Conservation (phyloP, 306 rosid genomes). For the Vachellia collinsii region DNA sequence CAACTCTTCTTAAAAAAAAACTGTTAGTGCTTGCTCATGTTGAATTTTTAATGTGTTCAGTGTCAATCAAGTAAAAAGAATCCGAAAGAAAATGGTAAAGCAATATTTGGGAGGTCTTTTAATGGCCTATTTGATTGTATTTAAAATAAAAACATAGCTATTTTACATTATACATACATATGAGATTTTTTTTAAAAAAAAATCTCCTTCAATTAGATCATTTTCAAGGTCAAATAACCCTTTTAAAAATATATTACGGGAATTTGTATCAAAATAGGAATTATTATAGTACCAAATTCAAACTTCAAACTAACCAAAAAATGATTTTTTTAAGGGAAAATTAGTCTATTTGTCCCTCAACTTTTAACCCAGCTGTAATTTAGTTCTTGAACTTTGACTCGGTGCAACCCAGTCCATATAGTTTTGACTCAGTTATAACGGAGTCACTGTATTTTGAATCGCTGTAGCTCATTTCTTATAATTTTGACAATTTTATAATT, state of each 20-base stretch:
- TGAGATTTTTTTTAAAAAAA: too few relatives aligned
- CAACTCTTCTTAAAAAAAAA: not conserved
- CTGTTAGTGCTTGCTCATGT: not conserved
- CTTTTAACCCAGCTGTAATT: too few relatives aligned
- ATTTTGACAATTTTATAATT: too few relatives aligned
- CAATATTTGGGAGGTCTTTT: not conserved
- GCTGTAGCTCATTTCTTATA: too few relatives aligned
- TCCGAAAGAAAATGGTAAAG: not conserved
- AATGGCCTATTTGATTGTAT: not conserved
- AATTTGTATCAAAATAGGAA: not conserved
- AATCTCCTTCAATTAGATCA: too few relatives aligned
- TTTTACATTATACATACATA: not conserved
- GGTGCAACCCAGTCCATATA: too few relatives aligned
- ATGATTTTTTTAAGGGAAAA: not conserved
- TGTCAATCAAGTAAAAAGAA: not conserved
- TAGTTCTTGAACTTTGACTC: too few relatives aligned
- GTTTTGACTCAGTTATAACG: too few relatives aligned
- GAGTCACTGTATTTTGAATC: too few relatives aligned
- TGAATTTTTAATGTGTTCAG: not conserved
- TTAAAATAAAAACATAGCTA: not conserved
- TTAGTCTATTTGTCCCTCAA: too few relatives aligned
- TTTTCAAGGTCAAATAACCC: too few relatives aligned
- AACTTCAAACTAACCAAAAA: not conserved
- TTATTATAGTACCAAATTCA: not conserved
- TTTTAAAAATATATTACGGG: too few relatives aligned